A percentile compares a stretch with the other conserved stretches of the same genome.
Evolutionary conservation across 768 basidiomycete genomes (phyloP).

Genomic region (Agaricus subrufescens): DNA sequence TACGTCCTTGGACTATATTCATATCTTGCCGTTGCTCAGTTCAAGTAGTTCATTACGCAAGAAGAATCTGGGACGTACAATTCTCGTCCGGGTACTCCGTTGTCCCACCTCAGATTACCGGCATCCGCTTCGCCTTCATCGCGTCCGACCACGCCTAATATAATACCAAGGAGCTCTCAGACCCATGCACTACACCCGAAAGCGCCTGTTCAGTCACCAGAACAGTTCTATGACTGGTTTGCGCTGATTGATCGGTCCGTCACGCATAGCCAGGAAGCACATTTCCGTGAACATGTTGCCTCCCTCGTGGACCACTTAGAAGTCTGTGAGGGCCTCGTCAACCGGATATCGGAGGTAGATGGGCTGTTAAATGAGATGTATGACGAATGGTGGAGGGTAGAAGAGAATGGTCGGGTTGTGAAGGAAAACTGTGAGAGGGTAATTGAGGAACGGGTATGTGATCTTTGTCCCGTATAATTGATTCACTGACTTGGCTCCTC

Average conservation of each 20-base stretch:
- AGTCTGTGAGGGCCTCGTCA: constrained; percentile 72
- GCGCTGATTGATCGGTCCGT: constrained; percentile 84
- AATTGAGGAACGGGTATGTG: constrained; percentile 80
- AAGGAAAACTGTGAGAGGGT: constrained; percentile 89
- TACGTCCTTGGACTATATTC: constrained; percentile 24
- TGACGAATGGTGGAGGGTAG: constrained; percentile 80
- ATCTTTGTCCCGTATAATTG: neutral
- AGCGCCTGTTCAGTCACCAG: constrained; percentile 80
- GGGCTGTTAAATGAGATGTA: constrained; percentile 76
- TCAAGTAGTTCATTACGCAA: constrained; percentile 25
- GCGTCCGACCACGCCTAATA: constrained; percentile 37
- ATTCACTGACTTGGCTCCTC: neutral
- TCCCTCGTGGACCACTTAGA: constrained; percentile 71
- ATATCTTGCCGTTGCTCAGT: constrained; percentile 5
- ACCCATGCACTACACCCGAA: constrained; percentile 65
- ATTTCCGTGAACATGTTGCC: constrained; percentile 82
- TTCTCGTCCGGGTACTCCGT: constrained; percentile 41
- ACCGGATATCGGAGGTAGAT: constrained; percentile 70
- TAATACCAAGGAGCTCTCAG: neutral
- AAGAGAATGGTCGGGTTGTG: constrained; percentile 87
- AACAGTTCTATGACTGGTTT: constrained; percentile 98
- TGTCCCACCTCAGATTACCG: constrained; percentile 9
- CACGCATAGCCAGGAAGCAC: constrained; percentile 89
- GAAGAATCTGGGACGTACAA: constrained; percentile 13
- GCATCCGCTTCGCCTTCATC: constrained; percentile 13